Conservation (phyloP, 164 flowering plant species). For the Protea cynaroides region DNA sequence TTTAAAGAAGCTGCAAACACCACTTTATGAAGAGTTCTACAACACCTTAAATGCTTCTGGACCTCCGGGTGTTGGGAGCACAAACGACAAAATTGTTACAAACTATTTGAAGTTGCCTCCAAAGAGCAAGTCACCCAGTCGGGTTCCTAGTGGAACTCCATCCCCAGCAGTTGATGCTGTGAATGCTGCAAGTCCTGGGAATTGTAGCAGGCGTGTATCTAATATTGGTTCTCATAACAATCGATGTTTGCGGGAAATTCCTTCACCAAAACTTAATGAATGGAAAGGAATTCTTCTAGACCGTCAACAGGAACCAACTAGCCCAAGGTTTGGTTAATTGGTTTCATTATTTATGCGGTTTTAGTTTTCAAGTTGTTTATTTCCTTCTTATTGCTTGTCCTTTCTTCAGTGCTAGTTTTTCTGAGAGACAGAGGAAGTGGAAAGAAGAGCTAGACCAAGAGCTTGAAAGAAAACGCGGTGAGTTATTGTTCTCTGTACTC, state of each 20-base stretch:
- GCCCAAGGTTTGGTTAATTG: neutral
- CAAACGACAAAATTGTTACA: neutral
- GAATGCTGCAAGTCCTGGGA: neutral
- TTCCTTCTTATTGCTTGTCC: neutral
- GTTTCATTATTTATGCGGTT: neutral
- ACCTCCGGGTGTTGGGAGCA: neutral
- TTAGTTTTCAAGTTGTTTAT: neutral
- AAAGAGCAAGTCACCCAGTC: neutral
- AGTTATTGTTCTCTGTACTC: neutral
- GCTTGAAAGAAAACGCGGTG: neutral
- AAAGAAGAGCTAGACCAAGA: conserved; percentile 1
- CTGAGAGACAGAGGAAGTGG: neutral
- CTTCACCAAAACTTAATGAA: neutral
- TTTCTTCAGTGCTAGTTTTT: neutral
- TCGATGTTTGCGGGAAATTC: neutral
- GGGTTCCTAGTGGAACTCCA: neutral
- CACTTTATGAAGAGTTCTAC: neutral
- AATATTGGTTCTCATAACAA: neutral
- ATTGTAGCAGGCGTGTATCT: neutral
- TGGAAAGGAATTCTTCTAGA: neutral
- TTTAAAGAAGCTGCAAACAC: neutral
- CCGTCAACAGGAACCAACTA: neutral
- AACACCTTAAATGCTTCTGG: neutral
- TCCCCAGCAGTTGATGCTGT: neutral
- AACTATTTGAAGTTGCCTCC: neutral